phyloP scores from a whole-genome alignment of 1,284 basidiomycete species.

The Somion occarium region DNA sequence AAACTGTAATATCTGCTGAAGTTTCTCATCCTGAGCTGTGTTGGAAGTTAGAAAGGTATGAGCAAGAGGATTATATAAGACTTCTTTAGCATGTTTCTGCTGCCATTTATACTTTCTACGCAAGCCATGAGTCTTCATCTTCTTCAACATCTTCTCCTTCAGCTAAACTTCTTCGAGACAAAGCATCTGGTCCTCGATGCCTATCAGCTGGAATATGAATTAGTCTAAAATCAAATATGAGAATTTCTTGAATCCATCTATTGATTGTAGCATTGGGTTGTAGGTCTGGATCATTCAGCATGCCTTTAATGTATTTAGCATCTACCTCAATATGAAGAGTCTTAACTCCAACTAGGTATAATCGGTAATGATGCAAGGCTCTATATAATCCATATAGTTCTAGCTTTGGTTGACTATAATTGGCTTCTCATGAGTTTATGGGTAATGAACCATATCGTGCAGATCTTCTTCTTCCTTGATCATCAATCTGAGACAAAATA shows the following conservation, averaged over 20 bases:
- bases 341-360: slow-evolving; percentile 29
- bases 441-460: slow-evolving; percentile 29
- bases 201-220: slow-evolving; percentile 24
- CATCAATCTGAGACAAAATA: slow-evolving; percentile 26
- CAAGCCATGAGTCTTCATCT: not conserved
- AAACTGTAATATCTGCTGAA: slow-evolving; percentile 8
- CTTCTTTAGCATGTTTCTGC: not conserved
- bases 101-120: not conserved
- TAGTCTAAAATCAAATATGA: slow-evolving; percentile 31
- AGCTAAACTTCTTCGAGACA: slow-evolving; percentile 21
- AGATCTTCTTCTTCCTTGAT: slow-evolving; percentile 6
- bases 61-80: not conserved
- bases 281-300: slow-evolving; percentile 39
- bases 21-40: too few species aligned
- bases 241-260: slow-evolving; percentile 34
- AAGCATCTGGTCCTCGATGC: slow-evolving; percentile 16
- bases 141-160: slow-evolving; percentile 18
- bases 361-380: slow-evolving; percentile 20
- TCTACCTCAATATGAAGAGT: slow-evolving; percentile 36
- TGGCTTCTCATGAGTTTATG: slow-evolving; percentile 28
- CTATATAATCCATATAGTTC: slow-evolving; percentile 37
- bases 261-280: slow-evolving; percentile 33
- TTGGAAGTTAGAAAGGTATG: too few species aligned
- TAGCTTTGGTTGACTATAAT: slow-evolving; percentile 37
- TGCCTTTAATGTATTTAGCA: slow-evolving; percentile 36